Evolutionary conservation across 306 rosid species (phyloP).

Genomic region (Oemleria cerasiformis): DNA sequence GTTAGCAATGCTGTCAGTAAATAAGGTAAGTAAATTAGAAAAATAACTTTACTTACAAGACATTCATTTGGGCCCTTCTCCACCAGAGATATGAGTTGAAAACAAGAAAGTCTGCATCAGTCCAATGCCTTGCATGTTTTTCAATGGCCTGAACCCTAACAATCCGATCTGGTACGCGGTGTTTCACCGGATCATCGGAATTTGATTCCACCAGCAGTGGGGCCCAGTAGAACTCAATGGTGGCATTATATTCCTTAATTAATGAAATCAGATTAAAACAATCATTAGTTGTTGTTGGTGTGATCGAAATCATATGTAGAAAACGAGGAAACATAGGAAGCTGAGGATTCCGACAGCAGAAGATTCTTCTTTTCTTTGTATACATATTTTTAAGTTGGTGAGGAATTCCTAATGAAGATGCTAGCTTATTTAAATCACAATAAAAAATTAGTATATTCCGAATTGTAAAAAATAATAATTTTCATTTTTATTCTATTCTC

Average conservation of each 20-base stretch:
- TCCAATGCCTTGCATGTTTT: conserved; percentile 75
- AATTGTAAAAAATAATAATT: no score
- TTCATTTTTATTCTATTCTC: no score
- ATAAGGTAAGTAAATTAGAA: neutral
- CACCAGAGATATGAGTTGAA: conserved; percentile 84
- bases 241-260: conserved; percentile 69
- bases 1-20: no score
- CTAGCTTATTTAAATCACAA: neutral
- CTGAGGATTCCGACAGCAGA: neutral
- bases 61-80: conserved; percentile 71
- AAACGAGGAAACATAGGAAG: neutral
- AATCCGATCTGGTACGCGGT: conserved; percentile 56
- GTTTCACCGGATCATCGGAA: conserved; percentile 73
- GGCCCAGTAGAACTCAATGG: conserved; percentile 77
- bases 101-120: conserved; percentile 57
- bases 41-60: conserved; percentile 35
- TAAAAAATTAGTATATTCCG: no score
- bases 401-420: neutral
- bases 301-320: neutral
- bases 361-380: neutral
- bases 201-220: conserved; percentile 86
- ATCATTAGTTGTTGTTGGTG: neutral
- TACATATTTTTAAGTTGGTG: neutral
- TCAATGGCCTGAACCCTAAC: conserved; percentile 69
- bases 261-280: neutral